Evolutionary conservation across 352 stramenopile genomes (phyloP), one percentile per base, ranked within the genome.

Genomic region (Pythium dissotocum): DNA sequence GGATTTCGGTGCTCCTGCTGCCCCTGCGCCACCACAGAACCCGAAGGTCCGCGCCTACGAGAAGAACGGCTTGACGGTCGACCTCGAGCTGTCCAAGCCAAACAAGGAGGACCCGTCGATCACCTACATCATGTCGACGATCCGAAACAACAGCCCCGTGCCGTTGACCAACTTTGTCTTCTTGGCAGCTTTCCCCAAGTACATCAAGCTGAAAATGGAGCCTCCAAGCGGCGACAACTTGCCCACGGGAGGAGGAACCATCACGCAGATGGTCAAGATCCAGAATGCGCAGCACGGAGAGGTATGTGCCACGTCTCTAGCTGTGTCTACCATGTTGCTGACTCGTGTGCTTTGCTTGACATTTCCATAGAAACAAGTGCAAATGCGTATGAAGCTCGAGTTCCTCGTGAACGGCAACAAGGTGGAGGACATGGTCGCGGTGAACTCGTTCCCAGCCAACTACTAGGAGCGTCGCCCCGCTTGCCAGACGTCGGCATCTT

Each of bases 121-220:
- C 52, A 98, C 96, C 44, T 88, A 89, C 57, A 90, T 99, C 40
- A 78, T 94, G 26, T 97, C 93, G 14, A 98, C 87, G 44, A 98
- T 98, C 71, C 89, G 81, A 44, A 99, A 99, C 80, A 80, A 83
- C 16, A 98, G 85, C 21, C 69, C 83, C 46, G 78, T 82, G 56
- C 77, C 91, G 21, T 76, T 99, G 30, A 87, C 97, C 51, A 94
- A 96, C 36, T 94, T 99, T 65, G 87, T 97, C 62, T 93, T 99
- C 44, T 71, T 96, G 55, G 88, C 93, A 38, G 97, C 97, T 33
- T 98, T 99, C 71, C 97, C 98, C 26, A 99, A 96, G 82, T 99
- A 98, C 71, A 94, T 99, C 62, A 98, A 97, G 58, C 92, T 99
- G 76, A 97, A 98, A 82, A 98, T 99, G 95, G 94, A 99, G 67